Evolutionary conservation across 176 grass and related monocot species (phyloP), one percentile per base, ranked within the genome.

Genomic region (Elymus sibiricus): DNA sequence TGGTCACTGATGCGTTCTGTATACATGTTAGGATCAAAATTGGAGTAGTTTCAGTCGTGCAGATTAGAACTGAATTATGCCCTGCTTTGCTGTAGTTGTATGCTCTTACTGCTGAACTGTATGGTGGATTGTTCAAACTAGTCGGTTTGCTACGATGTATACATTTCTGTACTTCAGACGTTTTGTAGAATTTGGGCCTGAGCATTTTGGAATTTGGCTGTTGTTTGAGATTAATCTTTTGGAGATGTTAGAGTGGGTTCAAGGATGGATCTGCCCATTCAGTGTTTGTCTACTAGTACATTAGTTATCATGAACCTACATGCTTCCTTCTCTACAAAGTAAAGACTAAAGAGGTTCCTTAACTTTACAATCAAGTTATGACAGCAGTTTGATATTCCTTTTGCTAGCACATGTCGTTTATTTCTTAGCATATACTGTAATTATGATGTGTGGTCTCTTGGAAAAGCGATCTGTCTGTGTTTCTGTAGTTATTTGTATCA

Each of bases 311-410:
- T 87, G 62, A 29, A 63, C 76, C 8, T 67, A 67, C 24, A 19
- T 47, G n/a, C 11, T 85, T 10, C 49, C 76, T 85, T 91, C 9
- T 24, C 17, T 77, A 60, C 51, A 55, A 81, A 88, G 77, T 44
- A 34, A 87, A 34, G 59, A 27, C 29, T 44, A 43, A 80, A 55
- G 59, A 27, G 61, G 42, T 53, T 21, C 5, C 75, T 87, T 91
- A 76, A 61, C 67, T 87, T 91, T 76, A 39, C 69, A 79, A 61
- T 27, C 74, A 87, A 91, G 60, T 38, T 68, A 24, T 31, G 59
- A 61, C n/a, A 84, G 55, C 7, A 60, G 11, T 37, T 17, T 24
- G 67, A 77, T 77, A 68, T 6, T 43, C 61, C n/a, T 9, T 90
- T 29, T 55, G 7, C 76, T 69, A 76, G 47, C 60, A 49, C 28